Evolutionary conservation across 805 yeast species (phyloP).

Genomic region (Metschnikowia amazonensis): DNA sequence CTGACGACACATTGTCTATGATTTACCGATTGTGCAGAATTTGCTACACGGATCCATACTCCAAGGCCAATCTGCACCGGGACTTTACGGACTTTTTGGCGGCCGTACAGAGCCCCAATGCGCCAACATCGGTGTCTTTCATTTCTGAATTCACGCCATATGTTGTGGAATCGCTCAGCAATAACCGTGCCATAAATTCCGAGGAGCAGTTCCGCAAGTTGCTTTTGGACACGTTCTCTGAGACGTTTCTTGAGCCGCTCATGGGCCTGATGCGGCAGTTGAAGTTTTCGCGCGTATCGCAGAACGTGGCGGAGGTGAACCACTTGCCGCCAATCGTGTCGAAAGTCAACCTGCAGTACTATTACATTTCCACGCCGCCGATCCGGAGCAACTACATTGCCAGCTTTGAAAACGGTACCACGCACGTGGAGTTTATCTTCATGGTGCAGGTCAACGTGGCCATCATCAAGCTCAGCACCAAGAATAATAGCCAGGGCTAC

Average conservation of each 20-base stretch:
- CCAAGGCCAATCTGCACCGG: constrained; percentile 23
- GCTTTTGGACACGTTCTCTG: constrained; percentile 31
- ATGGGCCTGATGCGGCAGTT: constrained; percentile 31
- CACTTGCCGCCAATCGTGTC: constrained; percentile 17
- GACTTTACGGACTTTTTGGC: constrained; percentile 28
- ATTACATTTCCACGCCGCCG: constrained; percentile 19
- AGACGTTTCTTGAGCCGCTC: constrained; percentile 38
- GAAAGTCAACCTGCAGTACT: constrained; percentile 19
- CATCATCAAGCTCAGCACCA: constrained; percentile 16
- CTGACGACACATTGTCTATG: constrained; percentile 23
- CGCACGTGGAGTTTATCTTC: constrained; percentile 16
- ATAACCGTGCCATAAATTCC: constrained; percentile 21
- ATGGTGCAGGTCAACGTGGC: constrained; percentile 19
- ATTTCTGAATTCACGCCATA: constrained; percentile 17
- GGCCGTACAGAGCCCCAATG: constrained; percentile 19
- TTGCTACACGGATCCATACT: constrained; percentile 31
- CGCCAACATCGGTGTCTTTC: constrained; percentile 14
- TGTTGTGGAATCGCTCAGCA: constrained; percentile 23
- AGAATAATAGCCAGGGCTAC: constrained; percentile 13
- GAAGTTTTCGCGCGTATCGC: constrained; percentile 27
- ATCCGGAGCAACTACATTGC: constrained; percentile 13
- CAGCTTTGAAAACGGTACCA: constrained; percentile 10
- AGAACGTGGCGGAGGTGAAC: constrained; percentile 27
- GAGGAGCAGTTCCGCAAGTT: constrained; percentile 36
- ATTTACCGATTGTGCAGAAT: constrained; percentile 26